These are phyloP conservation scores for Starmerella lactis-condensi DNA, from an alignment of 805 yeast species.

Conservation along the genomic window DNA sequence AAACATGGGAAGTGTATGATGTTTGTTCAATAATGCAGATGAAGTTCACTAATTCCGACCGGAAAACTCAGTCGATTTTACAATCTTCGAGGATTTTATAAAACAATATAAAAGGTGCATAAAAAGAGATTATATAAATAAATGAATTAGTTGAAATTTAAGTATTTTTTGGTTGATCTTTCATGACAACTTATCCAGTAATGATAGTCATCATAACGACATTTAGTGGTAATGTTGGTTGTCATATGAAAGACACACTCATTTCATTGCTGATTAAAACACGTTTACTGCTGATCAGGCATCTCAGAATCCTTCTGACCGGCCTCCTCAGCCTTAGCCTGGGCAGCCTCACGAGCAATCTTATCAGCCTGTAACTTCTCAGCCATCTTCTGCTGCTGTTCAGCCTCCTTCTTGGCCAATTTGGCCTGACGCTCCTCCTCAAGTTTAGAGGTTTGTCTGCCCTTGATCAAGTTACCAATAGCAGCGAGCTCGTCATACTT, in stretches of 20 bases:
- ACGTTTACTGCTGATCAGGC: conserved; percentile 3
- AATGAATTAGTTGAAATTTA: background rate
- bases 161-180: background rate
- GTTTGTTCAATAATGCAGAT: conserved; percentile 7
- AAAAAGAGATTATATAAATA: too few relatives aligned
- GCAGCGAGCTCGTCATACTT: conserved; percentile 93
- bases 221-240: too few relatives aligned
- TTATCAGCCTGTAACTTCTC: conserved; percentile 67
- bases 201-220: too few relatives aligned
- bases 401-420: conserved; percentile 74
- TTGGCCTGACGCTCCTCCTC: conserved; percentile 86
- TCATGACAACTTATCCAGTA: background rate
- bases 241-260: too few relatives aligned
- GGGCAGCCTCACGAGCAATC: conserved; percentile 33
- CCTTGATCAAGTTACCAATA: conserved; percentile 84
- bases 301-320: conserved; percentile 18
- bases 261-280: background rate
- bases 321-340: conserved; percentile 19
- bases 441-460: conserved; percentile 82
- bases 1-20: conserved; percentile 2
- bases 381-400: conserved; percentile 63
- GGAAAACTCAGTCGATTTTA: conserved; percentile 8
- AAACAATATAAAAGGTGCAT: background rate
- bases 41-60: conserved; percentile 12
- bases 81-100: conserved; percentile 9